Conservation (phyloP, 306 rosid genomes). For the Lathyrus sativus region DNA sequence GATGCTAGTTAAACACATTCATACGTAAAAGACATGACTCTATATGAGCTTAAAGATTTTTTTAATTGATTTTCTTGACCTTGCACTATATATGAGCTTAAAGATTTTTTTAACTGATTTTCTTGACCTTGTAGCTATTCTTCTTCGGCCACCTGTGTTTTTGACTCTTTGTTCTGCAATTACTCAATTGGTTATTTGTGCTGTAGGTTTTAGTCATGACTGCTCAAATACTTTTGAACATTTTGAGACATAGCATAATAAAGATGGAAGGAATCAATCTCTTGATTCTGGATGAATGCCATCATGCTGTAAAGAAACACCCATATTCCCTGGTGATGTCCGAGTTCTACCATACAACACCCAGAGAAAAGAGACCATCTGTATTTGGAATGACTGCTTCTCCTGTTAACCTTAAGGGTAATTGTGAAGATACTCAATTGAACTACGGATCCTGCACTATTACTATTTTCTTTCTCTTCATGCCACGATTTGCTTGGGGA, state of each 20-base stretch:
- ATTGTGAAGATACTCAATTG: conserved; percentile 26
- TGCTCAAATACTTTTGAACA: conserved; percentile 96
- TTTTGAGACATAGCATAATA: conserved; percentile 95
- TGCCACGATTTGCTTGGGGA: conserved; percentile 22
- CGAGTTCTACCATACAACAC: conserved; percentile 94
- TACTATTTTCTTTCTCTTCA: conserved; percentile 11
- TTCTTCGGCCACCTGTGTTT: conserved; percentile 29
- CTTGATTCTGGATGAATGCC: conserved; percentile 93
- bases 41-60: neutral
- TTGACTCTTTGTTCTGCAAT: conserved; percentile 5
- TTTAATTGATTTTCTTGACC: conserved; percentile 2
- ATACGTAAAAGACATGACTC: conserved; percentile 4
- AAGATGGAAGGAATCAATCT: conserved; percentile 92
- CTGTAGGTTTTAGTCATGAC: conserved; percentile 97
- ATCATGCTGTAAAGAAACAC: conserved; percentile 98
- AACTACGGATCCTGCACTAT: conserved; percentile 23
- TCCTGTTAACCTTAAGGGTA: conserved; percentile 96
- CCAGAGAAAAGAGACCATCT: conserved; percentile 86
- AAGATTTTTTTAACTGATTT: neutral
- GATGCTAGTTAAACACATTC: conserved; percentile 10
- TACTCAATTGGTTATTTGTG: conserved; percentile 37
- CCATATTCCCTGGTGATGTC: conserved; percentile 99
- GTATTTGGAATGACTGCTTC: conserved; percentile 99
- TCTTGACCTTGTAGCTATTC: conserved; percentile 13
- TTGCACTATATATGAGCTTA: neutral